A percentile compares a stretch with the other conserved stretches of the same genome.
These are phyloP conservation scores for Aspergillus melleus DNA, from an alignment of 2,329 filamentous ascomycete genomes.

Conservation along the genomic window DNA sequence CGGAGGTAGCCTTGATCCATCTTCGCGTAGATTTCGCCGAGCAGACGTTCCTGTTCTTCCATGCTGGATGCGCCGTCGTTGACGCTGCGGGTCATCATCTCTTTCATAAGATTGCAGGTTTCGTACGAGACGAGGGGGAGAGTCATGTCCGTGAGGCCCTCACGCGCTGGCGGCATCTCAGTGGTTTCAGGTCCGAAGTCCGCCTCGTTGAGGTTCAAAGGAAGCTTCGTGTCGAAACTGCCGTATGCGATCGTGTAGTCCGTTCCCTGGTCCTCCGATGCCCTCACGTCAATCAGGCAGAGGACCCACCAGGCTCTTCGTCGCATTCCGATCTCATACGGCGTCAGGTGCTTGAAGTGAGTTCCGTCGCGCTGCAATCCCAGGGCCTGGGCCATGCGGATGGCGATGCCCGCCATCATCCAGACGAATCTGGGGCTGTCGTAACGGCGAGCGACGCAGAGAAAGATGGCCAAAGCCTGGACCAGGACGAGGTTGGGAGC, in stretches of 20 bases:
- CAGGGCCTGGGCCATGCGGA: constrained; percentile 56
- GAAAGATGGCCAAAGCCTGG: neutral
- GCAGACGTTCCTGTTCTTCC: constrained; percentile 43
- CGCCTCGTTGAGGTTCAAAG: constrained; percentile 51
- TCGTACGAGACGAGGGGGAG: constrained; percentile 39
- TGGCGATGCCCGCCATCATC: constrained; percentile 52
- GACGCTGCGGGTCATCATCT: constrained; percentile 18
- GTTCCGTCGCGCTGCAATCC: constrained; percentile 56
- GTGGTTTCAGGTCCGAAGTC: constrained; percentile 29
- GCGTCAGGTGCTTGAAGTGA: constrained; percentile 50
- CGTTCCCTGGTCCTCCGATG: constrained; percentile 64
- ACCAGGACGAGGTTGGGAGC: neutral
- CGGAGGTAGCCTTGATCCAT: constrained; percentile 48
- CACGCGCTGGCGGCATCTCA: constrained; percentile 50
- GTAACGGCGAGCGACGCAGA: neutral
- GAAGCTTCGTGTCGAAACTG: constrained; percentile 59
- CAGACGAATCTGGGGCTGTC: constrained; percentile 49
- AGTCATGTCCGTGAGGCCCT: constrained; percentile 57
- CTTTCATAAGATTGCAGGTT: constrained; percentile 33
- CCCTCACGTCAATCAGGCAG: constrained; percentile 57
- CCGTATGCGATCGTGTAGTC: constrained; percentile 60
- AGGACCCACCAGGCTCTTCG: constrained; percentile 41
- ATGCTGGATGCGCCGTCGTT: neutral
- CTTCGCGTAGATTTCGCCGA: constrained; percentile 47
- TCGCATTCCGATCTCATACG: constrained; percentile 50